Conservation (phyloP, 306 rosid genomes). For the Hippophae rhamnoides region DNA sequence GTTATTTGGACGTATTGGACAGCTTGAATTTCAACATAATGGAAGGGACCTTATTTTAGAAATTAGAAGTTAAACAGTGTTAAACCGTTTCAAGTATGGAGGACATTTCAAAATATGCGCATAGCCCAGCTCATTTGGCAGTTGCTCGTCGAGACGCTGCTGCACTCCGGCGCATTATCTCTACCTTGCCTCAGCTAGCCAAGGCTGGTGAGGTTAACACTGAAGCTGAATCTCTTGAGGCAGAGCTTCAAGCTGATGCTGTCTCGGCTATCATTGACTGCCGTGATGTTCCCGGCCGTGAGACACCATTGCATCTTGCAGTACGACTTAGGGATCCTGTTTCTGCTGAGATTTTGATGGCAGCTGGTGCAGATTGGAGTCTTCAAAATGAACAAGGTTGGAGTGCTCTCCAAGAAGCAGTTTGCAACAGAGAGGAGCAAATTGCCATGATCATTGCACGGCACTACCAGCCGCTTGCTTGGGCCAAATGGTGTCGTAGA, state of each 20-base stretch:
- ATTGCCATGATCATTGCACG: conserved; percentile 90
- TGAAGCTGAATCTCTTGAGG: conserved; percentile 73
- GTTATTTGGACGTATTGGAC: conserved; percentile 15
- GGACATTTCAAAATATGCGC: conserved; percentile 63
- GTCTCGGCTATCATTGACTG: conserved; percentile 65
- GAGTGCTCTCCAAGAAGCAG: conserved; percentile 99
- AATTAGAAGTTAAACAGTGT: conserved; percentile 25
- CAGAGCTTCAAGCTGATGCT: conserved; percentile 73
- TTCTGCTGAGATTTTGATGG: conserved; percentile 90
- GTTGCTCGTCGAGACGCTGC: conserved; percentile 68
- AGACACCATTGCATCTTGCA: conserved; percentile 96
- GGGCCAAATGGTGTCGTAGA: conserved; percentile 99
- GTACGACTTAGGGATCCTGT: conserved; percentile 74
- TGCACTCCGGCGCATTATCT: conserved; percentile 49
- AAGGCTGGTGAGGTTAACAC: conserved; percentile 76
- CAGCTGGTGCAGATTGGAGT: conserved; percentile 97
- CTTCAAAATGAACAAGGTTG: conserved; percentile 94
- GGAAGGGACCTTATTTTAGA: conserved; percentile 37
- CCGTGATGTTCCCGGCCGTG: conserved; percentile 95
- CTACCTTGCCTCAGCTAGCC: conserved; percentile 60
- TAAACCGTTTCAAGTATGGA: conserved; percentile 44
- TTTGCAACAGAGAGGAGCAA: conserved; percentile 82
- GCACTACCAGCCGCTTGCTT: conserved; percentile 84
- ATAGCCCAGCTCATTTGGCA: conserved; percentile 85
- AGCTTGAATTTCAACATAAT: conserved; percentile 28